phyloP scores from a whole-genome alignment of 2,329 filamentous ascomycete genomes.

The Penicillium brasilianum region DNA sequence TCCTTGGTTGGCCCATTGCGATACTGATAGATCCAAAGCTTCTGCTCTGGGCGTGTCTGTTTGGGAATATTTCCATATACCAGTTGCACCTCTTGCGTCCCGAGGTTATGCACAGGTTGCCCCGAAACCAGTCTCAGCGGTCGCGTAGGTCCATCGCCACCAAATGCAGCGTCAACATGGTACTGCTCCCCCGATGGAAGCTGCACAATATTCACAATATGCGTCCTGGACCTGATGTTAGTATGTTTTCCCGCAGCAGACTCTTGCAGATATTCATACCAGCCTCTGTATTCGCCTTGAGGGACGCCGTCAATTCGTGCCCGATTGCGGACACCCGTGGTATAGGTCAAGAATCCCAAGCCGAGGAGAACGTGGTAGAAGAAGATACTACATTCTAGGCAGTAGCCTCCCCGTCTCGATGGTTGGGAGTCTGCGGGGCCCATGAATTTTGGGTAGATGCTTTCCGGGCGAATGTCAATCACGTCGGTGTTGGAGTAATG shows the following conservation, averaged over 20 bases:
- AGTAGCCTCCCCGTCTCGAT: conserved; percentile 62
- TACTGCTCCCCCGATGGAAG: conserved; percentile 55
- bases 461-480: conserved; percentile 53
- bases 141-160: conserved; percentile 63
- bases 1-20: conserved; percentile 41
- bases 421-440: conserved; percentile 16
- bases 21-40: conserved; percentile 60
- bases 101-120: conserved; percentile 54
- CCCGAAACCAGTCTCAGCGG: conserved; percentile 58
- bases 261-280: conserved; percentile 19
- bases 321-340: conserved; percentile 56
- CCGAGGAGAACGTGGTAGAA: conserved; percentile 59
- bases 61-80: conserved; percentile 55
- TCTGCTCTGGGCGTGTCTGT: conserved; percentile 44
- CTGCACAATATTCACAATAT: conserved; percentile 63
- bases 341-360: conserved; percentile 59
- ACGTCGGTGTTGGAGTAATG: conserved; percentile 54
- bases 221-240: conserved; percentile 46
- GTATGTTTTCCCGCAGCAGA: too few relatives aligned
- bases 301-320: conserved; percentile 33
- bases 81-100: conserved; percentile 61
- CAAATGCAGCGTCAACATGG: conserved; percentile 64
- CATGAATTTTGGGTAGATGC: conserved; percentile 58
- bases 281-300: conserved; percentile 34
- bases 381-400: conserved; percentile 63